phyloP scores from a whole-genome alignment of 2,329 filamentous ascomycete genomes.

The Claviceps sp. region DNA sequence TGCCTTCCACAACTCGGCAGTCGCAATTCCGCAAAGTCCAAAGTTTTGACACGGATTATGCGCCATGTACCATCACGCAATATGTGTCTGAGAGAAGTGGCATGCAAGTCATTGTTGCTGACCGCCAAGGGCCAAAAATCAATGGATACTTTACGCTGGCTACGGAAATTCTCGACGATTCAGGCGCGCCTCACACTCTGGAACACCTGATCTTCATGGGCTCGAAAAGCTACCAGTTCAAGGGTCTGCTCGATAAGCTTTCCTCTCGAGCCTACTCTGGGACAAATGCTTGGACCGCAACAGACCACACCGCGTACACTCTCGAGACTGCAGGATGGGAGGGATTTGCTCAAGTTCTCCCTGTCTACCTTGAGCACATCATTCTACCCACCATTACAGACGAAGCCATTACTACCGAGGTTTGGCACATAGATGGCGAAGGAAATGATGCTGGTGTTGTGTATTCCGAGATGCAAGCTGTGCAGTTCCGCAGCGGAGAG shows the following conservation, averaged over 20 bases:
- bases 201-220: conserved; percentile 81
- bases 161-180: conserved; percentile 96
- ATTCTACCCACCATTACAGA: conserved; percentile 86
- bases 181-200: conserved; percentile 78
- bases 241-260: conserved; percentile 87
- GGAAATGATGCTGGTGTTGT: conserved; percentile 95
- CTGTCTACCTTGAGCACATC: conserved; percentile 90
- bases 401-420: conserved; percentile 85
- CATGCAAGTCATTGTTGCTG: conserved; percentile 85
- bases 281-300: conserved; percentile 96
- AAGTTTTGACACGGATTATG: conserved; percentile 80
- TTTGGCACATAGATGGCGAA: conserved; percentile 86
- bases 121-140: conserved; percentile 88
- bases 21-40: conserved; percentile 69
- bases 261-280: conserved; percentile 84
- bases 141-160: conserved; percentile 90
- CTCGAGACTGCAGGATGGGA: conserved; percentile 94
- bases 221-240: conserved; percentile 86
- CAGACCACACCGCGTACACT: conserved; percentile 92
- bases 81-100: conserved; percentile 93
- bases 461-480: conserved; percentile 97
- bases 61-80: conserved; percentile 75
- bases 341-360: conserved; percentile 86
- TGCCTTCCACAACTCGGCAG: conserved; percentile 2
- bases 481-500: conserved; percentile 72